A percentile compares a stretch with the other conserved stretches of the same genome.
Conservation (phyloP, 208 protist genomes). For the Herpetomonas samuelpessoai region DNA sequence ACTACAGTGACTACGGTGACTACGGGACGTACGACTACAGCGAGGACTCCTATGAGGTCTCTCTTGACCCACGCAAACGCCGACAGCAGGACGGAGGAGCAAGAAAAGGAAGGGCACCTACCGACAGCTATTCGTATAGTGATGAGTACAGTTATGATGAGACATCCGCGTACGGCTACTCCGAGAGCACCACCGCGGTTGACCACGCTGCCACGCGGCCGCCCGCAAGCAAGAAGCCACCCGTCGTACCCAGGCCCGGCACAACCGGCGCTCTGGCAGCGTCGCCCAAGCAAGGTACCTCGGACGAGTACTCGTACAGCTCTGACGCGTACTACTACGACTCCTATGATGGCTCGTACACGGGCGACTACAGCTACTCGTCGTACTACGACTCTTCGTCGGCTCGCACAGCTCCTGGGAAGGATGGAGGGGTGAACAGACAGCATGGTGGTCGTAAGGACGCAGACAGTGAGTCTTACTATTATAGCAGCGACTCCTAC, state of each 20-base stretch:
- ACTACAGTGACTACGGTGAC: neutral
- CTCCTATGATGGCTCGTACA: neutral
- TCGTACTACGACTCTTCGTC: slow-evolving; percentile 10
- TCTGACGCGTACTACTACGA: neutral
- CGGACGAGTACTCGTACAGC: slow-evolving; percentile 8
- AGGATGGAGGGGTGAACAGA: neutral
- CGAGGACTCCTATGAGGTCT: neutral
- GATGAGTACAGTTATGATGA: neutral
- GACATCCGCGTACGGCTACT: slow-evolving; percentile 18
- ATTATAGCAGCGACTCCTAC: slow-evolving; percentile 6
- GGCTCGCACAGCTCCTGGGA: neutral
- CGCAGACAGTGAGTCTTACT: slow-evolving; percentile 5
- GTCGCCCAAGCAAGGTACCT: too few relatives aligned
- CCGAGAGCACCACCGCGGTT: slow-evolving; percentile 8
- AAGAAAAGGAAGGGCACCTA: neutral
- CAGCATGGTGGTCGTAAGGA: neutral
- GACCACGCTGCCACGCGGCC: too few relatives aligned
- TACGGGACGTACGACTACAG: neutral
- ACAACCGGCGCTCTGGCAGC: slow-evolving; percentile 1
- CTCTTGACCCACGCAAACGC: neutral
- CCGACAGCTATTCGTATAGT: slow-evolving; percentile 10
- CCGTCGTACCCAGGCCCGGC: neutral
- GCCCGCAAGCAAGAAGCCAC: too few relatives aligned
- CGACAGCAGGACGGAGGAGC: neutral
- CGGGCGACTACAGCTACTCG: slow-evolving; percentile 4